These are phyloP conservation scores for Entomortierella beljakovae DNA, from an alignment of 192 early-diverging fungal species.

Conservation along the genomic window DNA sequence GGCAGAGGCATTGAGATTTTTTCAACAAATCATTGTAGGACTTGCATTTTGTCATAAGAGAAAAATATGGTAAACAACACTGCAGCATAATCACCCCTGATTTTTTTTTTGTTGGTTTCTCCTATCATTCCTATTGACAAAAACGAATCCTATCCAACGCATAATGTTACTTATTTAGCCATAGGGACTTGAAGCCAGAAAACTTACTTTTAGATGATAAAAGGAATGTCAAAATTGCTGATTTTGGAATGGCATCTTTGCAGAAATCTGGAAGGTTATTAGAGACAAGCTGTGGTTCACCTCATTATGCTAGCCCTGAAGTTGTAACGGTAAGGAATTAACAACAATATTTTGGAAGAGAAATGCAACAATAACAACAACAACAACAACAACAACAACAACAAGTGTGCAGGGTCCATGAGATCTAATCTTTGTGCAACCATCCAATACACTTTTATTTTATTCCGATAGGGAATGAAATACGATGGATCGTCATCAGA, in stretches of 20 bases:
- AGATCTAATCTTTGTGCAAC: too few relatives aligned
- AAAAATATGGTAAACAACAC: slow-evolving; percentile 57
- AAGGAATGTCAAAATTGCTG: slow-evolving; percentile 71
- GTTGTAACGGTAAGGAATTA: slow-evolving; percentile 55
- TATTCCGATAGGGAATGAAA: slow-evolving; percentile 60
- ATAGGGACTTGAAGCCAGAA: slow-evolving; percentile 75
- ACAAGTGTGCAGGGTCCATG: too few relatives aligned
- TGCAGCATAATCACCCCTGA: not conserved
- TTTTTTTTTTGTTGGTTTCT: slow-evolving; percentile 7
- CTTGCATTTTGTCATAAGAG: slow-evolving; percentile 74
- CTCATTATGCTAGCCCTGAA: slow-evolving; percentile 84
- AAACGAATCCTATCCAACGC: not conserved
- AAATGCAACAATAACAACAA: too few relatives aligned
- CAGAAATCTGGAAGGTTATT: slow-evolving; percentile 56
- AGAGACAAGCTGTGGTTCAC: slow-evolving; percentile 75
- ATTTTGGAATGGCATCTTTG: slow-evolving; percentile 71
- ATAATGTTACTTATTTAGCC: slow-evolving; percentile 38
- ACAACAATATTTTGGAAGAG: too few relatives aligned
- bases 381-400: too few relatives aligned
- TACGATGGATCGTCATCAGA: slow-evolving; percentile 80
- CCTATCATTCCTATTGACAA: not conserved
- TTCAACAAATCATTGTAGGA: slow-evolving; percentile 64
- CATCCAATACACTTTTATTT: too few relatives aligned
- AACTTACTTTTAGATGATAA: slow-evolving; percentile 59
- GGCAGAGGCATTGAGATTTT: slow-evolving; percentile 61